These are phyloP conservation scores for Nymphaea colorata DNA, from an alignment of 164 flowering plant species.

Conservation along the genomic window DNA sequence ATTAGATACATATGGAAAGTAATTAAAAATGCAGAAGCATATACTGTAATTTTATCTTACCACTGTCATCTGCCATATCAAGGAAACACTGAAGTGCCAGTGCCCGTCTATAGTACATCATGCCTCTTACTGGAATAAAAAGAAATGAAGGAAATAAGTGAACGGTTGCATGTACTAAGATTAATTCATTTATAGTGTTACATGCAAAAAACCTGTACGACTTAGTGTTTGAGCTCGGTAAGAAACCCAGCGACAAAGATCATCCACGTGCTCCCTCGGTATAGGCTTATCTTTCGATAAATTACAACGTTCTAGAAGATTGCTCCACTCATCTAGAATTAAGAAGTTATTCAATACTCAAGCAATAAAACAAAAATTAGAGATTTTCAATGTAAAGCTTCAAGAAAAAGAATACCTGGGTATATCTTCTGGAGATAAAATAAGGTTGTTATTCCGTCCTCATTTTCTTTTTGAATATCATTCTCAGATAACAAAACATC, in stretches of 20 bases:
- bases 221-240: constrained; percentile 93
- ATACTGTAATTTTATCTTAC: constrained; percentile 25
- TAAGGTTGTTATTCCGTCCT: constrained; percentile 85
- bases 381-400: constrained; percentile 1
- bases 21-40: neutral
- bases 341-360: neutral
- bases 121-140: constrained; percentile 72
- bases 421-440: constrained; percentile 87
- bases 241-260: constrained; percentile 67
- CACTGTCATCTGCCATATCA: constrained; percentile 59
- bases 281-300: constrained; percentile 18
- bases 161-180: too few relatives aligned
- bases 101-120: constrained; percentile 95
- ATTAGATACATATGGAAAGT: constrained; percentile 9
- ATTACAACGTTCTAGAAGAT: constrained; percentile 43
- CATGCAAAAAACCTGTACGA: constrained; percentile 53
- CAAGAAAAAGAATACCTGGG: constrained; percentile 46
- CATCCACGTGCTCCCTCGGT: constrained; percentile 21
- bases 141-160: constrained; percentile 1
- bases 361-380: neutral
- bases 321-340: constrained; percentile 71
- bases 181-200: too few relatives aligned
- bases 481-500: constrained; percentile 81
- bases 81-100: constrained; percentile 76
- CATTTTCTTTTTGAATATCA: constrained; percentile 79